Evolutionary conservation across 139 green algal genomes (phyloP).

Genomic region (Dunaliella primolecta): DNA sequence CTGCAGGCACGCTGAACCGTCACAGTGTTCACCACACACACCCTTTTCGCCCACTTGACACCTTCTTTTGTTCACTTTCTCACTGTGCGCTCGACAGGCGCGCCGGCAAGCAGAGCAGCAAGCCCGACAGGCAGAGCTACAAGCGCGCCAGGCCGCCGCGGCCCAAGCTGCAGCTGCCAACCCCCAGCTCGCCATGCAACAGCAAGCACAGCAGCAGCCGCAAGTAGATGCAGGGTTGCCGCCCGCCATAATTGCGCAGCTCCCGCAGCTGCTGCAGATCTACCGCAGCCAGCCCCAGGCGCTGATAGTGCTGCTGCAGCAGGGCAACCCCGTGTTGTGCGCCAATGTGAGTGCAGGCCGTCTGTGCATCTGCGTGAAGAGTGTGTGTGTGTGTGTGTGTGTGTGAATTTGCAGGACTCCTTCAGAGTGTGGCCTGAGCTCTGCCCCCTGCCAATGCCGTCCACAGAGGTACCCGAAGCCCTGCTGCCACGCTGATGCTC

Average conservation of each 20-base stretch:
- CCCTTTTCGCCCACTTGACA: too few relatives aligned
- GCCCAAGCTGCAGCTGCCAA: not conserved
- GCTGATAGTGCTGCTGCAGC: not conserved
- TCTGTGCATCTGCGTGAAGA: not conserved
- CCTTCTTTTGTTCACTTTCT: too few relatives aligned
- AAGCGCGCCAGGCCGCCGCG: not conserved
- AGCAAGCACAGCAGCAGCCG: not conserved
- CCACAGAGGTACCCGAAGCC: too few relatives aligned
- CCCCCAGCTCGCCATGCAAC: not conserved
- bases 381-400: not conserved
- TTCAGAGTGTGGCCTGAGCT: too few relatives aligned
- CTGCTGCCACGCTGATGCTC: too few relatives aligned
- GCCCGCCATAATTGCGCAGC: not conserved
- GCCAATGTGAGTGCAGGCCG: too few relatives aligned
- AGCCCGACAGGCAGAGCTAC: not conserved
- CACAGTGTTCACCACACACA: too few relatives aligned
- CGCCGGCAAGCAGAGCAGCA: too few relatives aligned
- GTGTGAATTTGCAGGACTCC: too few relatives aligned
- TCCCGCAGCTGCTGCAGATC: not conserved
- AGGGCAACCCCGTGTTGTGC: not conserved
- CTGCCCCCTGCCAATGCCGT: too few relatives aligned
- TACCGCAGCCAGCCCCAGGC: not conserved
- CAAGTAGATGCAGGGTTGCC: not conserved
- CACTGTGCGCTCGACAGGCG: too few relatives aligned
- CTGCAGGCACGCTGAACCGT: too few relatives aligned